A percentile compares a stretch with the other conserved stretches of the same genome.
Evolutionary conservation across 1,139 yeast species (phyloP).

Genomic region (Lodderomyces margitis): DNA sequence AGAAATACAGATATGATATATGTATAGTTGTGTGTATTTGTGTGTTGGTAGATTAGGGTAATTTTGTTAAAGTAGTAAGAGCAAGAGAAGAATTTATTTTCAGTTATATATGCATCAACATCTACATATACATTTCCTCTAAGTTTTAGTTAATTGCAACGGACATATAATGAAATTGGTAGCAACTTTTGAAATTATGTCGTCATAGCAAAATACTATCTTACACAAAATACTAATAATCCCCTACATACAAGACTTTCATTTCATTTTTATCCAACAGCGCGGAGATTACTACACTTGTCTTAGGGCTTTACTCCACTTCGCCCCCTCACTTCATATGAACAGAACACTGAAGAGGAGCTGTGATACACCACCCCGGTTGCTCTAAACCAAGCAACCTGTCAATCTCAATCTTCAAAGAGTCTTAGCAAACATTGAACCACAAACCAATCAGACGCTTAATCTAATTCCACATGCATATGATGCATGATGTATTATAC

Average conservation of each 20-base stretch:
- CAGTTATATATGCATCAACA: slow-evolving; percentile 3
- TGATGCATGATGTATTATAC: not conserved
- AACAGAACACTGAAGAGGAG: too few relatives aligned
- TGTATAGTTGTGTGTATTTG: too few relatives aligned
- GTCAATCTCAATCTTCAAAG: too few relatives aligned
- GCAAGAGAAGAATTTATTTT: not conserved
- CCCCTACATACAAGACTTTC: not conserved
- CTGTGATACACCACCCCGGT: too few relatives aligned
- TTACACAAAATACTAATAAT: not conserved
- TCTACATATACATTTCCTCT: not conserved
- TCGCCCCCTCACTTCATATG: too few relatives aligned
- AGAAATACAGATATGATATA: too few relatives aligned
- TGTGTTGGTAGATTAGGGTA: too few relatives aligned
- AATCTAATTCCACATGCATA: too few relatives aligned
- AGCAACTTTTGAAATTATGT: not conserved
- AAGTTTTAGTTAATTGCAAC: too few relatives aligned
- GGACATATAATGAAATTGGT: not conserved
- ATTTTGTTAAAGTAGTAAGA: not conserved
- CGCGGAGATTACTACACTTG: not conserved
- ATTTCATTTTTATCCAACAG: not conserved
- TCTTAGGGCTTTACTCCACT: too few relatives aligned
- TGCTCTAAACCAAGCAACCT: too few relatives aligned
- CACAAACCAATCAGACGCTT: not conserved
- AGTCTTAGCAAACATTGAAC: not conserved
- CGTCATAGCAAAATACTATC: not conserved